Conservation (phyloP, 306 rosid species). For the Pterocarpus macrocarpus region DNA sequence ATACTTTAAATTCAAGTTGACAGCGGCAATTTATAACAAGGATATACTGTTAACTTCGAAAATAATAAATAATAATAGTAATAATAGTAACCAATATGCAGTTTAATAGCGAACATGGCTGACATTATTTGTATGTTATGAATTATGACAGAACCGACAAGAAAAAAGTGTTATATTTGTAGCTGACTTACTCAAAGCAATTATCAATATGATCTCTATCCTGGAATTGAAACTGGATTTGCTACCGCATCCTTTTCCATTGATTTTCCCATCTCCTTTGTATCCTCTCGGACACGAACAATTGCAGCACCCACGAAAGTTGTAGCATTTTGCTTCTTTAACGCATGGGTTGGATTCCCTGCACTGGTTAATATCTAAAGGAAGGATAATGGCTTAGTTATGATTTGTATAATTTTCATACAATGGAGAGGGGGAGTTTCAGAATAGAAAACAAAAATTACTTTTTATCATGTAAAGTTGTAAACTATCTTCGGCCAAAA, state of each 20-base stretch:
- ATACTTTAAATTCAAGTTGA: too few relatives aligned
- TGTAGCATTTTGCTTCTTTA: background rate
- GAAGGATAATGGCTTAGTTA: too few relatives aligned
- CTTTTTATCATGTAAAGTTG: background rate
- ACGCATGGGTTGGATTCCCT: background rate
- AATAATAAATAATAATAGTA: too few relatives aligned
- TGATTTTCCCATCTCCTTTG: background rate
- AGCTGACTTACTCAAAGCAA: constrained; percentile 10
- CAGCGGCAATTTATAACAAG: too few relatives aligned
- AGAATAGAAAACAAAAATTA: background rate
- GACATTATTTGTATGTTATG: too few relatives aligned
- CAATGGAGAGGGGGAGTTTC: background rate
- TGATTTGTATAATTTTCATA: background rate
- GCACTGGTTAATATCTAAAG: constrained; percentile 44
- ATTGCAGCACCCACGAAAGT: background rate
- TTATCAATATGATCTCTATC: background rate
- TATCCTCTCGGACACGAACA: constrained; percentile 29
- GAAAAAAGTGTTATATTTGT: too few relatives aligned
- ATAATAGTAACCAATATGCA: too few relatives aligned
- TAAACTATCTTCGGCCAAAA: too few relatives aligned
- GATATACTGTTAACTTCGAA: too few relatives aligned
- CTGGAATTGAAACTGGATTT: background rate
- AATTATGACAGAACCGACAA: too few relatives aligned
- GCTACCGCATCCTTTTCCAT: background rate
- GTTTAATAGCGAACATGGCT: too few relatives aligned